These are phyloP conservation scores for Laguncularia racemosa DNA, from an alignment of 345 rosid genomes.

Conservation along the genomic window DNA sequence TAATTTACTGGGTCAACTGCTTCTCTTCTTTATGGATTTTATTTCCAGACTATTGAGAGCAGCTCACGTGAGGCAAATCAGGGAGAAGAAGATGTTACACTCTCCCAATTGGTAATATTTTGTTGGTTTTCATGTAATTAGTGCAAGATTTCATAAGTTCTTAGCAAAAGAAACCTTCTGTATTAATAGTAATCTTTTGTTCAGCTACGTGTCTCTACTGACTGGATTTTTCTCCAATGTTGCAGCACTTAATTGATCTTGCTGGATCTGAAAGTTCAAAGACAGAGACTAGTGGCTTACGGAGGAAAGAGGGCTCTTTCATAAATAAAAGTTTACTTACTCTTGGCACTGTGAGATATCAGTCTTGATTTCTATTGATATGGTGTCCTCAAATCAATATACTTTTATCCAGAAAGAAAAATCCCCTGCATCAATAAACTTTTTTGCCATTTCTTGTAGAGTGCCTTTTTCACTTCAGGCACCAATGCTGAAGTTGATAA, in stretches of 20 bases:
- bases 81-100: conserved; percentile 53
- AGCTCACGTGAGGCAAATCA: conserved; percentile 40
- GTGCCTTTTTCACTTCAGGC: no score
- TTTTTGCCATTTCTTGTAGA: no score
- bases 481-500: no score
- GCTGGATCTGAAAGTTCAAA: conserved; percentile 82
- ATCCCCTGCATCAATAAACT: no score
- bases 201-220: background rate
- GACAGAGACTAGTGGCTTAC: conserved; percentile 63
- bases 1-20: no score
- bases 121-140: conserved; percentile 3
- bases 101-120: conserved; percentile 53
- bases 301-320: conserved; percentile 72
- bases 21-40: background rate
- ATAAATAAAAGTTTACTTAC: conserved; percentile 71
- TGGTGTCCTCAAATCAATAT: background rate
- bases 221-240: conserved; percentile 4
- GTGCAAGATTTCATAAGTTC: conserved; percentile 5
- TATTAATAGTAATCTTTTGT: background rate
- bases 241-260: conserved; percentile 65
- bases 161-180: background rate
- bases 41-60: conserved; percentile 55
- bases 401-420: no score
- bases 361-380: background rate
- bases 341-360: conserved; percentile 55